Evolutionary conservation across 495 filamentous ascomycete species (phyloP).

Genomic region (Podospora anserina): DNA sequence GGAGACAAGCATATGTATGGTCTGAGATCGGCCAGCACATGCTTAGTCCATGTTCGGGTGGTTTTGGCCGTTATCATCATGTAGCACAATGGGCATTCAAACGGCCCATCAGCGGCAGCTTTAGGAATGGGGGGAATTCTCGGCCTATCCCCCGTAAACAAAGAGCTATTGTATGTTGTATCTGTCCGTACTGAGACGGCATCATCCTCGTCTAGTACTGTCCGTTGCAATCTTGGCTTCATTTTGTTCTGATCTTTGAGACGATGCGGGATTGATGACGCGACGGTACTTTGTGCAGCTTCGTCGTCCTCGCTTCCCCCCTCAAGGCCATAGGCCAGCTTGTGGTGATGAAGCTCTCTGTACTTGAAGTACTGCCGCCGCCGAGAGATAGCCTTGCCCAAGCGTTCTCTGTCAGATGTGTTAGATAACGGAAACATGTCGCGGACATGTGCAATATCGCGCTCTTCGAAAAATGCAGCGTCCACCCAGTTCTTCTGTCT

Average conservation of each 20-base stretch:
- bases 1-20: slow-evolving; percentile 1
- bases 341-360: slow-evolving; percentile 37
- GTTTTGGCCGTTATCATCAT: slow-evolving; percentile 4
- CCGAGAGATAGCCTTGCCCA: slow-evolving; percentile 41
- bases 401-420: slow-evolving; percentile 17
- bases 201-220: background rate
- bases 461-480: background rate
- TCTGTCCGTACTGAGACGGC: background rate
- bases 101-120: background rate
- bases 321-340: slow-evolving; percentile 21
- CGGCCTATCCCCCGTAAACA: background rate
- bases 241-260: background rate
- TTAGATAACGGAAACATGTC: background rate
- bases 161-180: background rate
- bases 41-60: background rate
- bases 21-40: background rate
- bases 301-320: background rate
- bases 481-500: background rate
- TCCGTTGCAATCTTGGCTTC: too few species aligned
- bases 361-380: slow-evolving; percentile 42
- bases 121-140: background rate
- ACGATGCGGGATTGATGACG: background rate
- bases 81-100: background rate
- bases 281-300: background rate
- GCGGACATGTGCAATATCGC: slow-evolving; percentile 18